phyloP scores from a whole-genome alignment of 2,329 filamentous ascomycete species.

The Aureobasidium leucospermi region DNA sequence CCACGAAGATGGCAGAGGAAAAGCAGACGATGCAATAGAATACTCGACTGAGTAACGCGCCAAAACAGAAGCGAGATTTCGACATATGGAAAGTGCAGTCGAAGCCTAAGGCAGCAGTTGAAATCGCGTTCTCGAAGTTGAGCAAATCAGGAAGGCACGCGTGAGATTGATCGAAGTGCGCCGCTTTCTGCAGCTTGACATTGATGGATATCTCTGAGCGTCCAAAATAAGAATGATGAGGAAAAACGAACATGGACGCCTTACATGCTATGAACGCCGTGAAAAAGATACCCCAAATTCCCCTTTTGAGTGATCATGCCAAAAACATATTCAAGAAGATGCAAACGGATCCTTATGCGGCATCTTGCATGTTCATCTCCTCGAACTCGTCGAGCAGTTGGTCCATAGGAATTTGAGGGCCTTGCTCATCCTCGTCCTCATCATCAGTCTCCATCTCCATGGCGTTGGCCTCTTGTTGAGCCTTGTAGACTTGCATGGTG shows the following conservation, averaged over 20 bases:
- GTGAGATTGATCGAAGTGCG: background rate
- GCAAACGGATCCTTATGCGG: background rate
- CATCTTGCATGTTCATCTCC: constrained; percentile 66
- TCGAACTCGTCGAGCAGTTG: constrained; percentile 84
- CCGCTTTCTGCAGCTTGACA: background rate
- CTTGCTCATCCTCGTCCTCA: constrained; percentile 51
- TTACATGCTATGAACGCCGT: constrained; percentile 13
- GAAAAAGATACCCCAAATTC: background rate
- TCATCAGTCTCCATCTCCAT: constrained; percentile 49
- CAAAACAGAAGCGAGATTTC: background rate
- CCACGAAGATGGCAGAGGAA: too few relatives aligned
- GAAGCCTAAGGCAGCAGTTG: background rate
- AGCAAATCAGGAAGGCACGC: background rate
- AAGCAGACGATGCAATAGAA: background rate
- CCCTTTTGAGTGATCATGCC: constrained; percentile 1
- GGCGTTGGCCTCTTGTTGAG: constrained; percentile 42
- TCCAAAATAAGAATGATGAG: background rate
- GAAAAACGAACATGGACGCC: constrained; percentile 1
- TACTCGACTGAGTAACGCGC: background rate
- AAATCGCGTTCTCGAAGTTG: background rate
- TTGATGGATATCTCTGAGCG: constrained; percentile 10
- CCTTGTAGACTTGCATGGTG: constrained; percentile 80
- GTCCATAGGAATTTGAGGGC: constrained; percentile 41
- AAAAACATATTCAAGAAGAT: background rate
- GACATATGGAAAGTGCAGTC: background rate